These are phyloP conservation scores for Xerocomus minutiporus DNA, from an alignment of 1,284 basidiomycete species.

Conservation along the genomic window DNA sequence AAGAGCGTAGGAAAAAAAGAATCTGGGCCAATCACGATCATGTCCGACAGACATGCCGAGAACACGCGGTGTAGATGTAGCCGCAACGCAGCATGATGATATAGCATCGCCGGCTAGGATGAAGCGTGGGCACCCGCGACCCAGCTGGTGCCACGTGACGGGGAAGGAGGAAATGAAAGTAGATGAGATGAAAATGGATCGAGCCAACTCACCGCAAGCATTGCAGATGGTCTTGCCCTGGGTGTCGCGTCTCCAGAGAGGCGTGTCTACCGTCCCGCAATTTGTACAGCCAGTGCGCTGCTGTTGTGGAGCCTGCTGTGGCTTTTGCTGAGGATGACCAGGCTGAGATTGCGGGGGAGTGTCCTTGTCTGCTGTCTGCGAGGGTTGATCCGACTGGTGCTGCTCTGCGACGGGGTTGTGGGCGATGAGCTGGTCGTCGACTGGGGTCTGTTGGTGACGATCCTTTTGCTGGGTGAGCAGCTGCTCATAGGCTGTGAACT, in stretches of 20 bases:
- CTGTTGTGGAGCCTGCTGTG: slow-evolving; percentile 27
- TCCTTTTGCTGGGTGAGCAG: slow-evolving; percentile 29
- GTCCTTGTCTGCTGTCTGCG: slow-evolving; percentile 15
- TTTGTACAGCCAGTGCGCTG: slow-evolving; percentile 53
- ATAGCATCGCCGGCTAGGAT: slow-evolving; percentile 29
- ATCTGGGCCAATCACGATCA: slow-evolving; percentile 34
- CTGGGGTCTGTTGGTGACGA: slow-evolving; percentile 19
- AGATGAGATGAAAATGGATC: slow-evolving; percentile 30
- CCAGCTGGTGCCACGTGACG: slow-evolving; percentile 30
- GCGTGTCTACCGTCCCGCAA: slow-evolving; percentile 71
- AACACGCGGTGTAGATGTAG: slow-evolving; percentile 36
- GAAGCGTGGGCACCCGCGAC: slow-evolving; percentile 31
- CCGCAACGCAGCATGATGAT: slow-evolving; percentile 33
- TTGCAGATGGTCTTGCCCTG: slow-evolving; percentile 82
- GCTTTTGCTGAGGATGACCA: slow-evolving; percentile 19
- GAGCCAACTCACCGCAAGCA: slow-evolving; percentile 70
- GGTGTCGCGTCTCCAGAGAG: slow-evolving; percentile 76
- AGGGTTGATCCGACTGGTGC: slow-evolving; percentile 16
- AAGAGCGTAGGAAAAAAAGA: slow-evolving; percentile 31
- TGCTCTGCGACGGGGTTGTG: slow-evolving; percentile 16
- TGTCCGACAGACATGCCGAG: slow-evolving; percentile 33
- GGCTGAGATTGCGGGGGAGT: slow-evolving; percentile 21
- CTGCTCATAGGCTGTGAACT: slow-evolving; percentile 31
- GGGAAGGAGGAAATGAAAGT: slow-evolving; percentile 27
- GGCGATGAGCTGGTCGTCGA: slow-evolving; percentile 13